Evolutionary conservation across 192 early-diverging fungal genomes (phyloP).

Genomic region (Coemansia sp.): DNA sequence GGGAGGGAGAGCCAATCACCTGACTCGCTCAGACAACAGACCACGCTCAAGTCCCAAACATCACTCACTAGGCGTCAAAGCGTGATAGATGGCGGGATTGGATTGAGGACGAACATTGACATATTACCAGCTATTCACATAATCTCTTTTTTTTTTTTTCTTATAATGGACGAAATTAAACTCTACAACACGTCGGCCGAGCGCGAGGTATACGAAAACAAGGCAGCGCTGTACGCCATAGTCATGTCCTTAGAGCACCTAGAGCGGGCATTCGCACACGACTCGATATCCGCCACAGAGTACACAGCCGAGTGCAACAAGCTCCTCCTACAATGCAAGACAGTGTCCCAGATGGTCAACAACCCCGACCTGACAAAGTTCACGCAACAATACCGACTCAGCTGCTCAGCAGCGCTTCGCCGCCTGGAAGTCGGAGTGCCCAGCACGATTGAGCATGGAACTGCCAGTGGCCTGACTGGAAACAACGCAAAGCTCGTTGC

Average conservation of each 20-base stretch:
- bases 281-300: constrained; percentile 80
- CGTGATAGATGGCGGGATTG: not conserved
- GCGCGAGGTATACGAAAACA: constrained; percentile 87
- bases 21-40: no score
- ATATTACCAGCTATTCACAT: not conserved
- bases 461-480: constrained; percentile 39
- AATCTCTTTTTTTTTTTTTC: not conserved
- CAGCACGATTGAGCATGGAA: constrained; percentile 88
- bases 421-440: constrained; percentile 95
- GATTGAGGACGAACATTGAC: no score
- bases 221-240: constrained; percentile 92
- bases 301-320: constrained; percentile 90
- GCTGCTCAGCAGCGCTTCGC: constrained; percentile 83
- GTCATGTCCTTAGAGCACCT: constrained; percentile 89
- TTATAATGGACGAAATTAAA: constrained; percentile 65
- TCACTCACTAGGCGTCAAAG: not conserved
- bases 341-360: constrained; percentile 58
- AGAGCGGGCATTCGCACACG: constrained; percentile 90
- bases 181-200: constrained; percentile 84
- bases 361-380: constrained; percentile 60
- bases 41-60: not conserved
- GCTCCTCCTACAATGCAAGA: constrained; percentile 91
- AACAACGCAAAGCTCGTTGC: constrained; percentile 80
- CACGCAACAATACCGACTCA: constrained; percentile 56
- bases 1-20: no score